phyloP scores from a whole-genome alignment of 345 rosid species.

The Geranium brycei region DNA sequence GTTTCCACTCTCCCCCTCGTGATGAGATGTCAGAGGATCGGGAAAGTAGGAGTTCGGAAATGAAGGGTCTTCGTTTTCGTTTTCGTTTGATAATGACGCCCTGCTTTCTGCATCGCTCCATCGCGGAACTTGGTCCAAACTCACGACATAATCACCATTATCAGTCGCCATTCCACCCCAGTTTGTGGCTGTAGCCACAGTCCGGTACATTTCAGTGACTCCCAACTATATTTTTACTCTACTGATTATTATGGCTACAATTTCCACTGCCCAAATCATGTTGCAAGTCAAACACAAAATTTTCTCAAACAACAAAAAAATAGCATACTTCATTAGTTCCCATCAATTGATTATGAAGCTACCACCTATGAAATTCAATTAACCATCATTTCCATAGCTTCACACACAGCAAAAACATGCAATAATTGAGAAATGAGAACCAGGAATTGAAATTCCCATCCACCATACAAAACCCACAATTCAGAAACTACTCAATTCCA shows the following conservation, averaged over 20 bases:
- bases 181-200: slow-evolving; percentile 41
- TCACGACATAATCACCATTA: slow-evolving; percentile 53
- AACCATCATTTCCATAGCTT: not conserved
- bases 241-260: slow-evolving; percentile 2
- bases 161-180: slow-evolving; percentile 44
- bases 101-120: slow-evolving; percentile 82
- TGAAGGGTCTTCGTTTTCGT: slow-evolving; percentile 45
- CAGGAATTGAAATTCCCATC: not conserved
- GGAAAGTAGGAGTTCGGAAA: slow-evolving; percentile 48
- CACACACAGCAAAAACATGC: not conserved
- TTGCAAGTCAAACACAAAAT: not conserved
- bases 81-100: slow-evolving; percentile 36
- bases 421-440: not conserved
- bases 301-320: slow-evolving; percentile 6
- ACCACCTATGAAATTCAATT: not conserved
- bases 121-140: slow-evolving; percentile 78
- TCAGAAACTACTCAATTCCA: not conserved
- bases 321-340: not conserved
- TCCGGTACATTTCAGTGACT: slow-evolving; percentile 46
- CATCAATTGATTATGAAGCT: not conserved
- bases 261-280: slow-evolving; percentile 4
- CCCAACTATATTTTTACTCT: slow-evolving; percentile 13
- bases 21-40: slow-evolving; percentile 52
- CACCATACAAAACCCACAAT: not conserved
- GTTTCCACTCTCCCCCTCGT: slow-evolving; percentile 36